phyloP scores from a whole-genome alignment of 352 stramenopile species.

The Paralagenidium karlingii region DNA sequence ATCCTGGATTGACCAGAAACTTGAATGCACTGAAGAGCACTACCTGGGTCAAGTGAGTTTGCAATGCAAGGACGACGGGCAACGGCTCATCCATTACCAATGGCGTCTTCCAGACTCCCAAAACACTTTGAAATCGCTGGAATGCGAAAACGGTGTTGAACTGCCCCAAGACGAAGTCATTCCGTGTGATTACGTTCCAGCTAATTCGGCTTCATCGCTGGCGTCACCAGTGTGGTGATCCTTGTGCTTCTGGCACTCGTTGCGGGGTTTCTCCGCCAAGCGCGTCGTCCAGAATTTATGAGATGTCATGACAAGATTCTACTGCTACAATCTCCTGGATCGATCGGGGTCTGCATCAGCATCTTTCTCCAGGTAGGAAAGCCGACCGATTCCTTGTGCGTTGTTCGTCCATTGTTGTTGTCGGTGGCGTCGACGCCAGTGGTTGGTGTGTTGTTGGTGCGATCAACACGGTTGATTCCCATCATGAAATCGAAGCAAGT shows the following conservation, averaged over 20 bases:
- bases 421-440: too few relatives aligned
- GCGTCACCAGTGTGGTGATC: slow-evolving; percentile 5
- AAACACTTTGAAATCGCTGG: slow-evolving; percentile 7
- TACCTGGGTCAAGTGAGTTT: slow-evolving; percentile 22
- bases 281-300: slow-evolving; percentile 33
- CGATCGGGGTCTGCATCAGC: slow-evolving; percentile 25
- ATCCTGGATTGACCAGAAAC: slow-evolving; percentile 16
- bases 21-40: slow-evolving; percentile 19
- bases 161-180: slow-evolving; percentile 7
- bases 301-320: slow-evolving; percentile 60
- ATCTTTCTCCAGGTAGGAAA: slow-evolving; percentile 23
- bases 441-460: too few relatives aligned
- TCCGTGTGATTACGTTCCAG: slow-evolving; percentile 25
- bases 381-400: slow-evolving; percentile 20
- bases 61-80: slow-evolving; percentile 11
- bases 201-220: slow-evolving; percentile 4
- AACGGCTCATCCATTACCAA: slow-evolving; percentile 14
- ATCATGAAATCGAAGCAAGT: too few relatives aligned
- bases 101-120: slow-evolving; percentile 18
- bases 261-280: slow-evolving; percentile 16
- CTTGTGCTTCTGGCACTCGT: slow-evolving; percentile 6
- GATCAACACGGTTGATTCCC: too few relatives aligned
- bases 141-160: slow-evolving; percentile 14
- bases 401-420: slow-evolving; percentile 14
- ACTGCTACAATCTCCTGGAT: slow-evolving; percentile 27